phyloP scores from a whole-genome alignment of 805 yeast species.

The Metschnikowia kunwiensis region DNA sequence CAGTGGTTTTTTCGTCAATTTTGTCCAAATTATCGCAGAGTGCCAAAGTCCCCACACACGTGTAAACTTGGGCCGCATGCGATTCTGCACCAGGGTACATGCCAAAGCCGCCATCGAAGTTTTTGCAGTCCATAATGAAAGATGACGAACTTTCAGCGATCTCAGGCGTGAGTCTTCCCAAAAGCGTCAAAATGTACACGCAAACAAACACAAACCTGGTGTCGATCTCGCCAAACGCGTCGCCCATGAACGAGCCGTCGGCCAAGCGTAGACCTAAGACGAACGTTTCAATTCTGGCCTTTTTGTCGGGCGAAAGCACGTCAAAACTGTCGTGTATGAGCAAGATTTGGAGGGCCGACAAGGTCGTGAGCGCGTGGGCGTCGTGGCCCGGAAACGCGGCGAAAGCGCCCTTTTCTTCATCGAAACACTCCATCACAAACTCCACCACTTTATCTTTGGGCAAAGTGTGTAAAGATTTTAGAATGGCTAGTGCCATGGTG shows the following conservation, averaged over 20 bases:
- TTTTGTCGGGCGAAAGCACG: conserved; percentile 27
- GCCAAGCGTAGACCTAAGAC: conserved; percentile 44
- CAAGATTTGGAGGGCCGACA: conserved; percentile 82
- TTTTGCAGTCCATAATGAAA: conserved; percentile 68
- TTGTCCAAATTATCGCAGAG: conserved; percentile 13
- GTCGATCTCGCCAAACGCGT: conserved; percentile 87
- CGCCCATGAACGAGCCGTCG: conserved; percentile 86
- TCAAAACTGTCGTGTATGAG: conserved; percentile 56
- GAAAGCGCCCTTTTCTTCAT: conserved; percentile 67
- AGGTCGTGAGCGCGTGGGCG: conserved; percentile 78
- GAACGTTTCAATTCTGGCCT: conserved; percentile 27
- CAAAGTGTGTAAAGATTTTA: conserved; percentile 54
- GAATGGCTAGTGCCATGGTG: conserved; percentile 62
- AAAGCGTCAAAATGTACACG: conserved; percentile 64
- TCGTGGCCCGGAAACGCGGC: conserved; percentile 90
- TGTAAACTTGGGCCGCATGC: conserved; percentile 89
- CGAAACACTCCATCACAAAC: conserved; percentile 70
- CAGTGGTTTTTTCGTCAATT: conserved; percentile 60
- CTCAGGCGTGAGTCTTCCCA: conserved; percentile 58
- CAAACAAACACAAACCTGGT: conserved; percentile 88
- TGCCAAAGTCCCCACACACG: conserved; percentile 78
- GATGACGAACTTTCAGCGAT: conserved; percentile 59
- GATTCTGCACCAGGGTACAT: conserved; percentile 91
- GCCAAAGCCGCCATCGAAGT: conserved; percentile 97
- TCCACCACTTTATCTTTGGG: conserved; percentile 57